These are phyloP conservation scores for Kappamyces sp. DNA, from an alignment of 192 early-diverging fungal species.

Conservation along the genomic window DNA sequence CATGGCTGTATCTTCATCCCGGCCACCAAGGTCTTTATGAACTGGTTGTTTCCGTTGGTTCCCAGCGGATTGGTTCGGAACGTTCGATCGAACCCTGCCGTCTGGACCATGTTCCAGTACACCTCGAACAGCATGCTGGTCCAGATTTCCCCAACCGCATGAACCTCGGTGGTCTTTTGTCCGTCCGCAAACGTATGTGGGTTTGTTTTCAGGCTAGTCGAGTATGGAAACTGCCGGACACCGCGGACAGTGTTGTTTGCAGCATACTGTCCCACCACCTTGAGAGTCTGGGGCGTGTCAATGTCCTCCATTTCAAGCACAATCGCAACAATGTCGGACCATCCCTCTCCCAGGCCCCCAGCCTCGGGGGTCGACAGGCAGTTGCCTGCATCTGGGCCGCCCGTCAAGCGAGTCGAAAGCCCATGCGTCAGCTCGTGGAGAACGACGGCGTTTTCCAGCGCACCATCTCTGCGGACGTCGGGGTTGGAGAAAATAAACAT, in stretches of 20 bases:
- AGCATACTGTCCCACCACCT: slow-evolving; percentile 38
- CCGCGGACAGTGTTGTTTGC: slow-evolving; percentile 27
- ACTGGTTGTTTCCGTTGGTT: slow-evolving; percentile 41
- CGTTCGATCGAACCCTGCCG: slow-evolving; percentile 26
- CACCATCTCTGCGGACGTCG: slow-evolving; percentile 44
- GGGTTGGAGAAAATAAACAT: slow-evolving; percentile 45
- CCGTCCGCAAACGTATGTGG: slow-evolving; percentile 17
- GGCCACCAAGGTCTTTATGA: slow-evolving; percentile 47
- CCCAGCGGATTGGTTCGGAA: slow-evolving; percentile 6
- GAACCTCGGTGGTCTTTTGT: slow-evolving; percentile 32
- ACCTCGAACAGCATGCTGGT: slow-evolving; percentile 51
- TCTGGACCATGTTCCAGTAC: slow-evolving; percentile 46
- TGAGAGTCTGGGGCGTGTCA: slow-evolving; percentile 30
- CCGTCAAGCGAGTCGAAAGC: slow-evolving; percentile 52
- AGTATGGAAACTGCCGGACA: slow-evolving; percentile 49
- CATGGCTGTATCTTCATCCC: slow-evolving; percentile 62
- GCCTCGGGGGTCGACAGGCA: slow-evolving; percentile 49
- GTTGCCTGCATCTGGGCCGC: slow-evolving; percentile 48
- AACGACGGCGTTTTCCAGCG: slow-evolving; percentile 42
- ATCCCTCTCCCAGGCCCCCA: slow-evolving; percentile 58
- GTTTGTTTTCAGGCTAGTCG: slow-evolving; percentile 38
- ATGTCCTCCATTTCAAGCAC: slow-evolving; percentile 29
- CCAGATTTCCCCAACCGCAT: slow-evolving; percentile 53
- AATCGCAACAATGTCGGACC: slow-evolving; percentile 47
- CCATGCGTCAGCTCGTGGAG: slow-evolving; percentile 61